These are phyloP conservation scores for Xylaria sp. DNA, from an alignment of 495 filamentous ascomycete genomes.

Conservation along the genomic window DNA sequence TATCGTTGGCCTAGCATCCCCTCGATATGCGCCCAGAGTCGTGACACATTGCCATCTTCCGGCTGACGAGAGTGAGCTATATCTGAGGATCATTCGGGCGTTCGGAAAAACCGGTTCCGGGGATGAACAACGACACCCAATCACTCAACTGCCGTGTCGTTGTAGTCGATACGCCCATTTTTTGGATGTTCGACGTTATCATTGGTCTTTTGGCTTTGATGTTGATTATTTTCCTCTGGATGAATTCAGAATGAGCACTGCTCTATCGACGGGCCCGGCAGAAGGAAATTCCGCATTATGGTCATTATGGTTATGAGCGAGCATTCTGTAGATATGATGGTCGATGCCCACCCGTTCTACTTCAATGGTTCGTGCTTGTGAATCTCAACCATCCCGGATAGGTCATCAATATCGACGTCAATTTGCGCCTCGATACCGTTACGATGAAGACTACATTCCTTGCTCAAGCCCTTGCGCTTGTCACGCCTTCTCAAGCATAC, in stretches of 20 bases:
- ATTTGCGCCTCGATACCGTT: constrained; percentile 24
- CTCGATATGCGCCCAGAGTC: constrained; percentile 20
- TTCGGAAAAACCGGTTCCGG: constrained; percentile 23
- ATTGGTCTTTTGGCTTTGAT: constrained; percentile 21
- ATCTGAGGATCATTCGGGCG: constrained; percentile 23
- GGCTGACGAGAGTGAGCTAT: constrained; percentile 18
- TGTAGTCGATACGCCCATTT: constrained; percentile 14
- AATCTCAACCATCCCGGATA: constrained; percentile 16
- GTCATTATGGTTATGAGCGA: constrained; percentile 19
- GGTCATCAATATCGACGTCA: constrained; percentile 23
- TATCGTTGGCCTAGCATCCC: constrained; percentile 6
- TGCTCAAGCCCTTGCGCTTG: constrained; percentile 37
- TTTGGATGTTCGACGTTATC: constrained; percentile 19
- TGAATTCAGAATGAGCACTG: constrained; percentile 29
- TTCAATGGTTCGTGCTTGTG: constrained; percentile 15
- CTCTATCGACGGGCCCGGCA: constrained; percentile 30
- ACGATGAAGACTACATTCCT: constrained; percentile 43
- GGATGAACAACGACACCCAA: constrained; percentile 21
- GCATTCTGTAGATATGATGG: constrained; percentile 25
- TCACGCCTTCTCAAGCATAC: constrained; percentile 39
- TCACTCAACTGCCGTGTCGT: constrained; percentile 28
- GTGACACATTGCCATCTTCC: constrained; percentile 22
- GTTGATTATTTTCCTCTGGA: constrained; percentile 30
- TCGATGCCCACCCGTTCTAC: constrained; percentile 16
- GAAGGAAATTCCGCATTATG: constrained; percentile 29